Conservation (phyloP, 345 rosid genomes). For the Camelina hispida region DNA sequence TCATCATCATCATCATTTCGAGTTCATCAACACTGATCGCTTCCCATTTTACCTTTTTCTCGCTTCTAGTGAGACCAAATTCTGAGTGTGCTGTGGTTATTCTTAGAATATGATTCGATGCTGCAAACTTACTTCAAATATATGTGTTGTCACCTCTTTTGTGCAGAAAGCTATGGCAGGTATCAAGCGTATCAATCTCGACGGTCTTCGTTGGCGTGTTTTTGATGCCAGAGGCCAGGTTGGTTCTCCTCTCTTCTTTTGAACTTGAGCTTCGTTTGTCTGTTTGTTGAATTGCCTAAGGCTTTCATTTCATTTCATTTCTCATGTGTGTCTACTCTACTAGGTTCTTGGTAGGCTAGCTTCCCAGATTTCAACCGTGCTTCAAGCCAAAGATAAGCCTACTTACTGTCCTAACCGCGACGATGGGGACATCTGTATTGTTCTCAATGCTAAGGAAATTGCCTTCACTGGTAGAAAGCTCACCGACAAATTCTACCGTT, state of each 20-base stretch:
- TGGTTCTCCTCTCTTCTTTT: constrained; percentile 49
- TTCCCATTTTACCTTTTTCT: neutral
- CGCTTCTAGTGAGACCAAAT: neutral
- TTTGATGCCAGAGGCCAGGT: constrained; percentile 99
- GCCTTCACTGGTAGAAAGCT: constrained; percentile 89
- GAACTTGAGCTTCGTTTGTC: neutral
- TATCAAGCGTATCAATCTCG: constrained; percentile 82
- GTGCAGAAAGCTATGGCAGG: constrained; percentile 97
- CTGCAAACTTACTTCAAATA: too few relatives aligned
- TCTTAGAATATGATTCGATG: too few relatives aligned
- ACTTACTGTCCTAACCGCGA: constrained; percentile 88
- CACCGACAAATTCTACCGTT: constrained; percentile 84
- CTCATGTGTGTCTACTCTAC: neutral
- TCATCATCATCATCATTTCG: too few relatives aligned
- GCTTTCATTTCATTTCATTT: neutral
- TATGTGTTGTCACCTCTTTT: too few relatives aligned
- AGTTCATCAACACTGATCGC: neutral
- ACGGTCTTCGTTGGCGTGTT: constrained; percentile 94
- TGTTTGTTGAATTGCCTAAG: neutral
- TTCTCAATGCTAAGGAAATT: constrained; percentile 93
- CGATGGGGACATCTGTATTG: constrained; percentile 96
- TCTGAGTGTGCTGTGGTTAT: neutral
- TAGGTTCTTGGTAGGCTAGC: constrained; percentile 98
- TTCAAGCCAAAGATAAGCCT: constrained; percentile 98
- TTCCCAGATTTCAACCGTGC: constrained; percentile 84